Conservation (phyloP, 176 grass and related monocot genomes). For the Hordeum vulgare region MorexV3_pseudomolecules_assembly NC_058519.1:656212393-656212892, state of each 20-base stretch:
- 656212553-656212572: neutral
- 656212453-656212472: neutral
- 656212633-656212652: neutral
- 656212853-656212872: slow-evolving; percentile 70
- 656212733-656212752: slow-evolving; percentile 49
- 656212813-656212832: slow-evolving; percentile 57
- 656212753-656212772: slow-evolving; percentile 9
- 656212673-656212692: neutral
- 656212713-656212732: slow-evolving; percentile 62
- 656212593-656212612: neutral
- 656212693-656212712: slow-evolving; percentile 73
- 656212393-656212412: neutral
- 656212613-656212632: neutral
- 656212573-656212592: neutral
- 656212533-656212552: neutral
- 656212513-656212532: slow-evolving; percentile 14
- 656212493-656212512: slow-evolving; percentile 34
- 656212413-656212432: slow-evolving; percentile 10
- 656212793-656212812: slow-evolving; percentile 49
- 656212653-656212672: neutral
- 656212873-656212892: slow-evolving; percentile 36
- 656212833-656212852: slow-evolving; percentile 84
- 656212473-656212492: neutral
- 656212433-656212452: slow-evolving; percentile 17
- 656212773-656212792: slow-evolving; percentile 16